phyloP scores from a whole-genome alignment of 305 asterid species.

The Withania somnifera region DNA sequence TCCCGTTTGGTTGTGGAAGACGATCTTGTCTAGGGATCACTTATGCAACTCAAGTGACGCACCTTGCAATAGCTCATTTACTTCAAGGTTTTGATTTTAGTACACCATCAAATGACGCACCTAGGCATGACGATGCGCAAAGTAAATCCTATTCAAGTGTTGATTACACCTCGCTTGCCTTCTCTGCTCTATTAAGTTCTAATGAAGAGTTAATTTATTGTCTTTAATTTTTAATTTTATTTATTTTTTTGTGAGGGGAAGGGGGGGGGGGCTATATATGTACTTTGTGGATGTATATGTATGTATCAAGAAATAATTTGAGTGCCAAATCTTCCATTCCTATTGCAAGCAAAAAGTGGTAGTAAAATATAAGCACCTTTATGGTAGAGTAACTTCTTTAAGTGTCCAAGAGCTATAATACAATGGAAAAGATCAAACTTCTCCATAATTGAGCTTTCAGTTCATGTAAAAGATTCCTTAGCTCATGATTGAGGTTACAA shows the following conservation, averaged over 20 bases:
- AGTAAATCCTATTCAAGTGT: constrained; percentile 3
- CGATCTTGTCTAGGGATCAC: constrained; percentile 12
- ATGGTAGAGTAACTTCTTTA: neutral
- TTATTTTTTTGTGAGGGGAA: too few relatives aligned
- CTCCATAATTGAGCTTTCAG: too few relatives aligned
- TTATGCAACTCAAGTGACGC: constrained; percentile 10
- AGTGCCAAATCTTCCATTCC: neutral
- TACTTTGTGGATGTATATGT: neutral
- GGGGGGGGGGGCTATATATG: neutral
- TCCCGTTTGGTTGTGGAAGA: constrained; percentile 16
- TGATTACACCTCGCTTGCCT: constrained; percentile 13
- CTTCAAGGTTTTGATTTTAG: constrained; percentile 14
- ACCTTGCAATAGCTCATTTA: constrained; percentile 12
- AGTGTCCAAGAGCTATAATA: neutral
- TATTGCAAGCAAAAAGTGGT: neutral
- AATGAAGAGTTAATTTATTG: neutral
- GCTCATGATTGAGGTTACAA: neutral
- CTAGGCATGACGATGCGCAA: constrained; percentile 10
- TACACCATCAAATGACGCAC: neutral
- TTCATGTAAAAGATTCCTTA: too few relatives aligned
- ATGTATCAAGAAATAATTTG: neutral
- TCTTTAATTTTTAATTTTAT: too few relatives aligned
- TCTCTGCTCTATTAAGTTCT: neutral
- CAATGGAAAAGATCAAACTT: neutral
- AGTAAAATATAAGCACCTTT: neutral